Base-by-base conservation (phyloP, 2,329 filamentous ascomycete genomes). In the Aspergillus alliaceus region DNA sequence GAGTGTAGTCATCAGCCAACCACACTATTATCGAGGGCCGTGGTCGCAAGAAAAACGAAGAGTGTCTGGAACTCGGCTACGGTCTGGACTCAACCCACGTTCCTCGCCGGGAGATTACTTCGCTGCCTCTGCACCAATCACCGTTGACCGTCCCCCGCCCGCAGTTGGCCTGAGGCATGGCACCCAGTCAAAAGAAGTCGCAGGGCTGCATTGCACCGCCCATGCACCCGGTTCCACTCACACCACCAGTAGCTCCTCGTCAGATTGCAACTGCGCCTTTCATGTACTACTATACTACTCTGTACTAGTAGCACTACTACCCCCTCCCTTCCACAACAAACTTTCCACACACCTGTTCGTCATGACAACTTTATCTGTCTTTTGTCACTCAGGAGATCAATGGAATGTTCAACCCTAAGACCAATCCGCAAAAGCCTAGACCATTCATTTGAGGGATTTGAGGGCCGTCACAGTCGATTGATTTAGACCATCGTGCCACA, bases 21-120 rank as follows among this genome's bases (percentile, higher is more conserved):
- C 37, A 40, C 12, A n/a, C n/a, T n/a, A n/a, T n/a, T n/a, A n/a
- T n/a, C n/a, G n/a, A n/a, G 48, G 51, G 24, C 15, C 24, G n/a
- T 52, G 40, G 40, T n/a, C 14, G 6, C 20, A 25, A 25, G 40
- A 49, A 11, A 29, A n/a, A 20, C n/a, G n/a, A 29, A 24, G 27
- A 24, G 50, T 52, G 50, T 44, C 40, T 44, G 35, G 50, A 40
- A 31, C 24, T n/a, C 54, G 27, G 37, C 47, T 56, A 12, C 24
- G 54, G 54, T 62, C 61, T 60, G 57, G 61, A 55, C 40, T 59
- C 59, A 54, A 52, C 52, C 56, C 59, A 63, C 55, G 57, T 62
- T 62, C 59, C 52, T 49, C 40, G 40, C 48, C 57, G 59, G 61
- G 57, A 63, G 59, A 61, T 63, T 61, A 54, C 57, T 48, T 29